Conservation (phyloP, 352 stramenopile genomes). For the Globisporangium viniferum region DNA sequence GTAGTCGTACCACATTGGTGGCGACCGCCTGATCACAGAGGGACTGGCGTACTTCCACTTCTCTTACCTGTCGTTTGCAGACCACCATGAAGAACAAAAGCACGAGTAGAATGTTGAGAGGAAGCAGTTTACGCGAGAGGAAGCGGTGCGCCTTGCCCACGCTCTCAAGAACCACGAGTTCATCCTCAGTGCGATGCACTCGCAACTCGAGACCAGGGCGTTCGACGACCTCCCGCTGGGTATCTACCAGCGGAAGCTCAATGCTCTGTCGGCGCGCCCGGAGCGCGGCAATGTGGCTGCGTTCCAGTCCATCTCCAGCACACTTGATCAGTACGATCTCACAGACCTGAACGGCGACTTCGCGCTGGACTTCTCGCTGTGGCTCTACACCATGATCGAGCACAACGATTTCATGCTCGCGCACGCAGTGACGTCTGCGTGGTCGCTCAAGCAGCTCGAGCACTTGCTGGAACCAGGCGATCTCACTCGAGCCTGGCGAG, state of each 20-base stretch:
- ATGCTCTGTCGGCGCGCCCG: conserved; percentile 22
- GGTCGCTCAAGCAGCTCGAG: conserved; percentile 34
- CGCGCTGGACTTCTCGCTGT: conserved; percentile 29
- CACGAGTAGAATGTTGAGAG: neutral
- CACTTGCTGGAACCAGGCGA: conserved; percentile 25
- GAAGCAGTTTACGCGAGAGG: conserved; percentile 22
- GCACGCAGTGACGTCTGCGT: conserved; percentile 31
- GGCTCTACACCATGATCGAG: conserved; percentile 27
- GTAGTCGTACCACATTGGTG: conserved; percentile 31
- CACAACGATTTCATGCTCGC: conserved; percentile 37
- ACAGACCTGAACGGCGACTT: conserved; percentile 20
- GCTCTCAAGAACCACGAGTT: conserved; percentile 16
- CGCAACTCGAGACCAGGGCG: conserved; percentile 5
- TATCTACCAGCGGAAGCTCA: conserved; percentile 22
- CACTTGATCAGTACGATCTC: conserved; percentile 25
- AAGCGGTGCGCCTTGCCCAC: conserved; percentile 9
- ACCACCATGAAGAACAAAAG: conserved; percentile 2
- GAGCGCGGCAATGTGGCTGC: conserved; percentile 15
- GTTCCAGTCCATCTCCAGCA: conserved; percentile 14
- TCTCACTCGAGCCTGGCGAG: conserved; percentile 26
- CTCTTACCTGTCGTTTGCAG: conserved; percentile 30
- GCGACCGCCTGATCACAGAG: conserved; percentile 24
- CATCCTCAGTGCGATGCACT: conserved; percentile 10
- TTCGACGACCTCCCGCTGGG: conserved; percentile 8
- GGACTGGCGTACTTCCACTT: conserved; percentile 36